Evolutionary conservation across 2,329 filamentous ascomycete genomes (phyloP).

Genomic region (Cercospora beticola): DNA sequence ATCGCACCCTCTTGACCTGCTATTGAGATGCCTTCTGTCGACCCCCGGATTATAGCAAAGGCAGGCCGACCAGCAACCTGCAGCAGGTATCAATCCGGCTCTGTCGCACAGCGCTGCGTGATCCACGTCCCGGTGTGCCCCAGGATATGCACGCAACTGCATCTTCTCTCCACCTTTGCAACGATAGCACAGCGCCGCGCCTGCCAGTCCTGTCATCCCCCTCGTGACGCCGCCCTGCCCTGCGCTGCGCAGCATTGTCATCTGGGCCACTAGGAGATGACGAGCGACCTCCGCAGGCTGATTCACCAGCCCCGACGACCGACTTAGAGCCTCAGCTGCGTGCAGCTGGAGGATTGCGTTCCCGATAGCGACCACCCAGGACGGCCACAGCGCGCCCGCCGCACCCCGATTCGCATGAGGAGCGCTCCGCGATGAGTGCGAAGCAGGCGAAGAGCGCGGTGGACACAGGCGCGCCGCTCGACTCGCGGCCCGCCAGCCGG

Average conservation of each 20-base stretch:
- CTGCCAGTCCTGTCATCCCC: neutral
- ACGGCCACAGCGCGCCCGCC: slow-evolving; percentile 6
- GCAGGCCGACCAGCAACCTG: neutral
- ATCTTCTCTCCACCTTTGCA: neutral
- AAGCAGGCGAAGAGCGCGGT: slow-evolving; percentile 2
- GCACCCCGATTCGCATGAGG: neutral
- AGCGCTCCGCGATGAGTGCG: slow-evolving; percentile 12
- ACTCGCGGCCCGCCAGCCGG: slow-evolving; percentile 17
- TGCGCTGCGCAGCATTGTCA: slow-evolving; percentile 1
- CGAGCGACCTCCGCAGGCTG: slow-evolving; percentile 26
- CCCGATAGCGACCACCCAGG: slow-evolving; percentile 1
- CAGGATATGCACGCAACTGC: neutral
- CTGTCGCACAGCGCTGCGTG: neutral
- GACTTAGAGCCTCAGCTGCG: slow-evolving; percentile 18
- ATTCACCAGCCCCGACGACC: slow-evolving; percentile 17
- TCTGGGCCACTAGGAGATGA: slow-evolving; percentile 22
- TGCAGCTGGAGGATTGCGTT: neutral
- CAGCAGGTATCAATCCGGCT: neutral
- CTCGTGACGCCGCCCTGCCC: neutral
- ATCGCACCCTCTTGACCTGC: neutral
- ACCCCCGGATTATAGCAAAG: neutral
- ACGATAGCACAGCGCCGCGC: neutral
- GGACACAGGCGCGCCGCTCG: slow-evolving; percentile 12
- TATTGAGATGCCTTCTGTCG: neutral
- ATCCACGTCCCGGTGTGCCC: neutral